phyloP scores from a whole-genome alignment of 441 rosid genomes.

The Eutrema salsugineum region DNA sequence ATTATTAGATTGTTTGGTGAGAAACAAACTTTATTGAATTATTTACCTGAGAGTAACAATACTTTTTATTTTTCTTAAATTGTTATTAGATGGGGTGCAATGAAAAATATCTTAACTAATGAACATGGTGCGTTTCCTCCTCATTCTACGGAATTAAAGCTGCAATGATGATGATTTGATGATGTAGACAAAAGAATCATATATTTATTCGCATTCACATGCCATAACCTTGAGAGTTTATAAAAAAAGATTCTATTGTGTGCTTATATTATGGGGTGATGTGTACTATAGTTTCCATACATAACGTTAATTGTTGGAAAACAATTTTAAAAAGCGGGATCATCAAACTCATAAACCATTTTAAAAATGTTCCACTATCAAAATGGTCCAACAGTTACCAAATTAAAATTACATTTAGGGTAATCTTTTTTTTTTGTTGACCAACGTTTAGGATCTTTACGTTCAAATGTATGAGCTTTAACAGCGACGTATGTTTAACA shows the following conservation, averaged over 20 bases:
- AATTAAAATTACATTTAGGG: not conserved
- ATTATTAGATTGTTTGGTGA: not conserved
- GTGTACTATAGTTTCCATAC: not conserved
- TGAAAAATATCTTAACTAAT: not conserved
- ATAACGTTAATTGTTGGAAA: not conserved
- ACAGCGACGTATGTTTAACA: not conserved
- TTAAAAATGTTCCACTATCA: not conserved
- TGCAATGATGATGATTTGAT: not conserved
- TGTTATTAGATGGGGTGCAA: not conserved
- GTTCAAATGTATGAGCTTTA: not conserved
- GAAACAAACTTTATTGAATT: not conserved
- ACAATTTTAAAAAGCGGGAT: not conserved
- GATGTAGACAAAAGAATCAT: constrained; percentile 18
- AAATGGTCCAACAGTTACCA: too few species aligned
- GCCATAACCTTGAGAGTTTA: not conserved
- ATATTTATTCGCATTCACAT: constrained; percentile 5
- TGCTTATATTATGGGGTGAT: not conserved
- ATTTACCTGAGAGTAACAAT: not conserved
- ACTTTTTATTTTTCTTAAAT: not conserved
- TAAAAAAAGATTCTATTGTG: not conserved
- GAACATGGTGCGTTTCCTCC: not conserved
- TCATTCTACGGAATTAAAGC: constrained; percentile 3
- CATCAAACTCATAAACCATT: not conserved
- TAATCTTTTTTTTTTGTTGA: too few species aligned
- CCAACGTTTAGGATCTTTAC: not conserved